phyloP scores from a whole-genome alignment of 139 green algal species.

The Micromonas pusilla region DNA sequence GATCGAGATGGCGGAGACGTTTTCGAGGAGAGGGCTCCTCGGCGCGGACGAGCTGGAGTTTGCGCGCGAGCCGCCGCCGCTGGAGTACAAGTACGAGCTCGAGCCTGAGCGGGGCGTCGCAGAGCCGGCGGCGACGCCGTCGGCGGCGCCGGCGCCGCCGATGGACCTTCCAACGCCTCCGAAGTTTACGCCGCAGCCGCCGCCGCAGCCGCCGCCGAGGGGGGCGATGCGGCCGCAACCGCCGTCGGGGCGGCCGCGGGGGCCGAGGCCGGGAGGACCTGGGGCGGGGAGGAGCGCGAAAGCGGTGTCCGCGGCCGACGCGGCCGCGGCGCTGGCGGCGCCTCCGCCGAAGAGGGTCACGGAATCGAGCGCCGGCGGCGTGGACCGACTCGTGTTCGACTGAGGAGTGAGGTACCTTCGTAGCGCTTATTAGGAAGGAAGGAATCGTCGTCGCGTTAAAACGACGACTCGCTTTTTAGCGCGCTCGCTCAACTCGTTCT shows the following conservation, averaged over 20 bases:
- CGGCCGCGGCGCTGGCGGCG: too few relatives aligned
- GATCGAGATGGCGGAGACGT: constrained; percentile 10
- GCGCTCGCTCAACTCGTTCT: background rate
- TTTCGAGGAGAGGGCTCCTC: background rate
- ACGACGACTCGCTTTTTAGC: too few relatives aligned
- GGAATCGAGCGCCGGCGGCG: background rate
- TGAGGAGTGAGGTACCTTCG: background rate
- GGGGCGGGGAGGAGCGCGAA: background rate
- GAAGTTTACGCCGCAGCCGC: background rate
- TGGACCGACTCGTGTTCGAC: background rate
- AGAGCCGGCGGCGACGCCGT: background rate
- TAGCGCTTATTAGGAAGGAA: too few relatives aligned
- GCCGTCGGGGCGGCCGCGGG: too few relatives aligned
- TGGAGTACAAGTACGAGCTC: background rate
- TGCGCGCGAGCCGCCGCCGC: too few relatives aligned
- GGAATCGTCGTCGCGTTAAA: too few relatives aligned
- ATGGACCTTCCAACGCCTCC: background rate
- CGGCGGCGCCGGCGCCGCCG: too few relatives aligned
- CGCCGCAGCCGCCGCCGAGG: background rate
- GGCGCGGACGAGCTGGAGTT: background rate
- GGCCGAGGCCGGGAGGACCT: too few relatives aligned
- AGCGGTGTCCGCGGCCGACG: too few relatives aligned
- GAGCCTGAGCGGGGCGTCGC: too few relatives aligned
- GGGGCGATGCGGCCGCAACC: background rate
- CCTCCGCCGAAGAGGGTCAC: background rate